Base-by-base conservation (phyloP, 192 early-diverging fungal genomes). In the Umbelopsis sp. region DNA sequence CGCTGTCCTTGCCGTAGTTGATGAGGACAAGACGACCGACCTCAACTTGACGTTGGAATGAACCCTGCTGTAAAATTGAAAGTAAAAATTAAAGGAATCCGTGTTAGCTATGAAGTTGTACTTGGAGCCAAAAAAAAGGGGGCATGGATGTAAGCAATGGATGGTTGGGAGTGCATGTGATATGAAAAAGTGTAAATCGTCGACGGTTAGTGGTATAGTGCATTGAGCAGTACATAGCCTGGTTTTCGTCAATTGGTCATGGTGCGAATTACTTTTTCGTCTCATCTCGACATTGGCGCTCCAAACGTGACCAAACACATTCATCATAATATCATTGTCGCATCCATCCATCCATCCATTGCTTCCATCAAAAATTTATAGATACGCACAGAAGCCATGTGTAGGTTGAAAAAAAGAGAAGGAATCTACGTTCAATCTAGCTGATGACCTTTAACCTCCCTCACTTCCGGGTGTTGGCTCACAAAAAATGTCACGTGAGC, bases 1-100 rank as follows among this genome's bases (percentile, higher is more conserved):
- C 96, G 81, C 92, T 91, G 82, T 97, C 91, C 74, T 88, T 85
- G 75, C 98, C 98, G 88, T 91, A 89, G 87, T 92, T 97, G 78
- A 99, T 78, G 75, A 97, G 87, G 80, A 99, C 96, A 67, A 99
- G 95, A 85, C 97, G 96, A 82, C 97, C 97, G 84, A 98, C 93
- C 86, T 99, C 94, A 83, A 98, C 96, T 84, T 92, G 88, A 84
- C 92, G 92, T 83, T 93, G 90, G 88, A 94, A 95, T 70, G 91
- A 82, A 85, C 79, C 76, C 74, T 81, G 71, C 74, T 83, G 59
- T 71, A 74, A 76, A 49, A 29, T 62, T 17, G 26, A 20, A 32
- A 34, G 22, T n/a, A 32, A 32, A n/a, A 34, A n/a, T n/a, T n/a
- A n/a, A 12, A 17, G 26, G 26, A 17, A 34, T 34, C 31, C 17